Base-by-base conservation (phyloP, 495 filamentous ascomycete genomes). In the Daldinia concentrica region DNA sequence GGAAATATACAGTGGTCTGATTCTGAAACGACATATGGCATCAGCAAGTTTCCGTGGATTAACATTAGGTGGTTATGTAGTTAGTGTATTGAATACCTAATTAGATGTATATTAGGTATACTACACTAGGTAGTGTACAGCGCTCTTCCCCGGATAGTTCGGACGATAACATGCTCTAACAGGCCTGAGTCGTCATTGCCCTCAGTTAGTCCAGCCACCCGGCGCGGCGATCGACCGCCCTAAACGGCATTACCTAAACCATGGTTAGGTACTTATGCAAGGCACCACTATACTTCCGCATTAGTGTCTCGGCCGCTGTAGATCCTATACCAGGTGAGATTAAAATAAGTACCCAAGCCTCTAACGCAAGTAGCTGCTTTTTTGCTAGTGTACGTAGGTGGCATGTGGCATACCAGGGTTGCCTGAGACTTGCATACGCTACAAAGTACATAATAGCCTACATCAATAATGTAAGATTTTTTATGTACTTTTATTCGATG, bases 191-290 rank as follows among this genome's bases (percentile, higher is more conserved):
- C 30, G 29, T 57, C 29, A 36, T 34, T 34, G 30, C 34, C n/a
- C n/a, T 36, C 12, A 36, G 6, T 12, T 36, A 14, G 34, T 7
- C 54, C 54, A 57, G 30, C 54, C 54, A 57, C 54, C 54, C 30
- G 54, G 54, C 30, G 32, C 51, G 41, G 8, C 5, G 59, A 64
- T 67, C 69, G 39, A 43, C 52, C 30, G 52, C 52, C 29, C 32
- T 62, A 67, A 39, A 63, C 64, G 27, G 52, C 30, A 62, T 37
- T 54, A 62, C 26, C 26, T 27, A 27, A 27, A n/a, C 39, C 30
- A 30, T n/a, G n/a, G n/a, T n/a, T n/a, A 12, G 37, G 62, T 66
- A 67, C 63, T 22, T 72, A 72, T 72, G 69, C 64, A 72, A 72
- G 69, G 69, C 14, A 72, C 69, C 69, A 64, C 64, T 52, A 26